phyloP scores from a whole-genome alignment of 2,329 filamentous ascomycete species.

The Verticillium longisporum region DNA sequence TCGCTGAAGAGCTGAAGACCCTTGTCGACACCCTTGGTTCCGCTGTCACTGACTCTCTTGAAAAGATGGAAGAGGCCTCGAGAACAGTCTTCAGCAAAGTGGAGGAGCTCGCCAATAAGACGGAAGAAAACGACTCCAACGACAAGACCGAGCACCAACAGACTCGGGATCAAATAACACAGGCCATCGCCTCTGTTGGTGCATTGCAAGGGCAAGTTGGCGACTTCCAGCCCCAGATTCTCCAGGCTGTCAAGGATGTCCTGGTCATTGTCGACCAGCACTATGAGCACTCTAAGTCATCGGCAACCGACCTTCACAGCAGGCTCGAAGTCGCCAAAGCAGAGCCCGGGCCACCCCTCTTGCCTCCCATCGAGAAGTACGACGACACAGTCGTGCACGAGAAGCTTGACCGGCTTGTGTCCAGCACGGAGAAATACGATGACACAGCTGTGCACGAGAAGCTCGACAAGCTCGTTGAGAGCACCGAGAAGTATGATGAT shows the following conservation, averaged over 20 bases:
- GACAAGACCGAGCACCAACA: slow-evolving; percentile 73
- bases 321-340: slow-evolving; percentile 57
- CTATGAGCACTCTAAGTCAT: slow-evolving; percentile 76
- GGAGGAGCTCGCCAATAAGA: slow-evolving; percentile 67
- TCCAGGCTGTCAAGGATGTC: slow-evolving; percentile 82
- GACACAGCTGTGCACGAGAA: slow-evolving; percentile 19
- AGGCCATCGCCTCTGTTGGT: slow-evolving; percentile 66
- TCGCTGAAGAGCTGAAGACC: slow-evolving; percentile 81
- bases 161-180: slow-evolving; percentile 73
- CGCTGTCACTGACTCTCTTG: slow-evolving; percentile 72
- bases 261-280: slow-evolving; percentile 76
- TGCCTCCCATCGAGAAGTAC: slow-evolving; percentile 9
- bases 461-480: slow-evolving; percentile 45
- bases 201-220: slow-evolving; percentile 70
- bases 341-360: slow-evolving; percentile 14
- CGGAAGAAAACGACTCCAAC: slow-evolving; percentile 69
- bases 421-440: slow-evolving; percentile 10
- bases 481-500: slow-evolving; percentile 36
- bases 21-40: slow-evolving; percentile 80
- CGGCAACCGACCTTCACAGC: slow-evolving; percentile 47
- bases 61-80: slow-evolving; percentile 82
- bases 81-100: slow-evolving; percentile 80
- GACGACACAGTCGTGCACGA: slow-evolving; percentile 18
- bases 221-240: slow-evolving; percentile 82
- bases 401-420: slow-evolving; percentile 16